phyloP scores from a whole-genome alignment of 2,329 filamentous ascomycete genomes.

The Boeremia lycopersici region DNA sequence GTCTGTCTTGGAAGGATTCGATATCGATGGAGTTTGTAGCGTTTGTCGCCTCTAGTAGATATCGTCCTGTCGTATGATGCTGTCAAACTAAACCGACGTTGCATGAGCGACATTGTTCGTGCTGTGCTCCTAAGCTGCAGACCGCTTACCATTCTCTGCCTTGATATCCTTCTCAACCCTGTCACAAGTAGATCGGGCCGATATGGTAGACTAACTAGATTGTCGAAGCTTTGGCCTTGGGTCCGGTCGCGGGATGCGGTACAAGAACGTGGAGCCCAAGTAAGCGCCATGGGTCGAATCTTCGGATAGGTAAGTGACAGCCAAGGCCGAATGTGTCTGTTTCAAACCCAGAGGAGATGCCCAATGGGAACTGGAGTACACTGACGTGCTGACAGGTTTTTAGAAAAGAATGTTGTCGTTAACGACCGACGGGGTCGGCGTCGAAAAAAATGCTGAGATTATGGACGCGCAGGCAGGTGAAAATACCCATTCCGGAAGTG shows the following conservation, averaged over 20 bases:
- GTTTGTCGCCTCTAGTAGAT: not conserved
- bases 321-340: too few species aligned
- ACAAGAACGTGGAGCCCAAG: not conserved
- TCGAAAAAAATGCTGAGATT: not conserved
- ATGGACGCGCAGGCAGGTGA: not conserved
- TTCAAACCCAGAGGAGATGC: too few species aligned
- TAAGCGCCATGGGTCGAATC: not conserved
- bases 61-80: not conserved
- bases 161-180: not conserved
- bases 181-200: not conserved
- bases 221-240: not conserved
- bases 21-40: not conserved
- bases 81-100: not conserved
- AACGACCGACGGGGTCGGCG: too few species aligned
- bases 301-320: not conserved
- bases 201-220: not conserved
- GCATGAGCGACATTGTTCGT: not conserved
- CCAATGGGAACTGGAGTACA: too few species aligned
- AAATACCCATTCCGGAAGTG: not conserved
- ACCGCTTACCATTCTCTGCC: not conserved
- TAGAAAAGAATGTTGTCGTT: too few species aligned
- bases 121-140: slow-evolving; percentile 3
- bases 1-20: not conserved
- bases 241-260: not conserved
- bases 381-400: too few species aligned